These are phyloP conservation scores for Acanthamoeba triangularis DNA, from an alignment of 208 protist genomes.

Conservation along the genomic window DNA sequence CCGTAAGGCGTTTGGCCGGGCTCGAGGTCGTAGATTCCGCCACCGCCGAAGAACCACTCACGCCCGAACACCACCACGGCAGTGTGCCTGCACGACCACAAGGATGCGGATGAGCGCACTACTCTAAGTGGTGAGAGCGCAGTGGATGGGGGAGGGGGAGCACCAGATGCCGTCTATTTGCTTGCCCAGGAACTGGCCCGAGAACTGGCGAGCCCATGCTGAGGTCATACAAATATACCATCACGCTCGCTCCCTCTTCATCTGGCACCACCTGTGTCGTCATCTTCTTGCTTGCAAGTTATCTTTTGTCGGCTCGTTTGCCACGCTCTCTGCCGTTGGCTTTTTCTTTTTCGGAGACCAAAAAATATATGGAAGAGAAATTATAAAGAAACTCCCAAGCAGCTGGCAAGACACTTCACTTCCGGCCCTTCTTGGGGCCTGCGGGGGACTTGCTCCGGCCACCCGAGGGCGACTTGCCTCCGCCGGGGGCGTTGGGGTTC, in stretches of 20 bases:
- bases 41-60: conserved; percentile 76
- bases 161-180: conserved; percentile 77
- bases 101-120: background rate
- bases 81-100: conserved; percentile 51
- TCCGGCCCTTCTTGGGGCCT: background rate
- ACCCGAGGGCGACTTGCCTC: background rate
- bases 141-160: background rate
- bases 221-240: conserved; percentile 73
- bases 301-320: too few relatives aligned
- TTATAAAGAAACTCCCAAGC: background rate
- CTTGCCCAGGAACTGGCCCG: conserved; percentile 70
- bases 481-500: background rate
- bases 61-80: conserved; percentile 68
- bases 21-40: conserved; percentile 69
- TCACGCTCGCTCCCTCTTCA: conserved; percentile 37
- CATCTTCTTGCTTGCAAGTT: background rate
- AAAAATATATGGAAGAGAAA: background rate
- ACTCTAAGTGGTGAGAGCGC: background rate
- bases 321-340: background rate
- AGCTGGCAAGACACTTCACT: too few relatives aligned
- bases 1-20: conserved; percentile 75
- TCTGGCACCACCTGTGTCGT: background rate
- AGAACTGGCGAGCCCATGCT: conserved; percentile 72
- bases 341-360: background rate
- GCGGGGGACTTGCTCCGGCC: too few relatives aligned